Conservation (phyloP, 805 yeast genomes). For the Grigorovia humatica region DNA sequence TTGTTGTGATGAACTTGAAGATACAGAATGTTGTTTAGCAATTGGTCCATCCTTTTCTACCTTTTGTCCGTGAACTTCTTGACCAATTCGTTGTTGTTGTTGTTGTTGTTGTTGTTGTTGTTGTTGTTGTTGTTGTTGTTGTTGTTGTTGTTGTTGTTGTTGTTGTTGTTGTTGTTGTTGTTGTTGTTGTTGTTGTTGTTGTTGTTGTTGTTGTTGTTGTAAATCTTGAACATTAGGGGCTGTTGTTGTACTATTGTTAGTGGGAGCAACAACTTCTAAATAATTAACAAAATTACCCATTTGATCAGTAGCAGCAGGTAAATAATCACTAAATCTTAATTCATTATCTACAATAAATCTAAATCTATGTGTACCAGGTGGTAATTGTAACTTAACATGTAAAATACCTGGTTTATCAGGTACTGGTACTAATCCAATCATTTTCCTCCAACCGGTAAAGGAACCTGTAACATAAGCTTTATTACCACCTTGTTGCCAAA, state of each 20-base stretch:
- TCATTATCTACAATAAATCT: slow-evolving; percentile 92
- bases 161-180: slow-evolving; percentile 15
- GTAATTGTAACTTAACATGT: slow-evolving; percentile 63
- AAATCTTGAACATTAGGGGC: slow-evolving; percentile 7
- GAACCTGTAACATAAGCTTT: slow-evolving; percentile 95
- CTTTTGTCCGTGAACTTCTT: slow-evolving; percentile 1
- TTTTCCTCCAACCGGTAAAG: slow-evolving; percentile 95
- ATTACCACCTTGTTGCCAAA: slow-evolving; percentile 94
- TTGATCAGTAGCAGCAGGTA: slow-evolving; percentile 96
- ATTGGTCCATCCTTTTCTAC: not conserved
- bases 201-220: slow-evolving; percentile 22
- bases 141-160: not conserved
- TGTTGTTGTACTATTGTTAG: too few species aligned
- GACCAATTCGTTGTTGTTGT: slow-evolving; percentile 2
- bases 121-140: not conserved
- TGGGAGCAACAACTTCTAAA: slow-evolving; percentile 52
- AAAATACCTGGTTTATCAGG: slow-evolving; percentile 32
- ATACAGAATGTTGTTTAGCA: not conserved
- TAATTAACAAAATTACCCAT: slow-evolving; percentile 94
- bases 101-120: slow-evolving; percentile 1
- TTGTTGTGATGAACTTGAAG: not conserved
- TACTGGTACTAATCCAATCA: slow-evolving; percentile 67
- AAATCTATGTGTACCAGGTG: slow-evolving; percentile 87
- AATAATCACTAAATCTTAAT: slow-evolving; percentile 71
- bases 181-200: slow-evolving; percentile 9